Conservation (phyloP, 2,329 filamentous ascomycete species). For the Alternaria hordeiaustralica region DNA sequence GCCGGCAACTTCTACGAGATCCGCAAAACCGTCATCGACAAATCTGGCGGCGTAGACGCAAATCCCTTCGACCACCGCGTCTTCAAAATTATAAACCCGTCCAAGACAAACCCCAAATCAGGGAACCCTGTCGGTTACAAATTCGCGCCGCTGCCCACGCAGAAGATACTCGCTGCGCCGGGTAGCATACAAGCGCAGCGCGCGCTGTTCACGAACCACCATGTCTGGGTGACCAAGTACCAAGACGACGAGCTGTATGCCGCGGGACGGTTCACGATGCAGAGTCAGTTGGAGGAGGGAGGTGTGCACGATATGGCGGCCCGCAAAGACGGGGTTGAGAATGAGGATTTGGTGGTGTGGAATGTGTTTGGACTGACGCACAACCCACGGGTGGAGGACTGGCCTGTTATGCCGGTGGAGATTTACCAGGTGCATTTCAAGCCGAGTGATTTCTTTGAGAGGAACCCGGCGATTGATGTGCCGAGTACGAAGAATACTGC, state of each 20-base stretch:
- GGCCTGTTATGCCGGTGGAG: constrained; percentile 59
- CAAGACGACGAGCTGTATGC: constrained; percentile 60
- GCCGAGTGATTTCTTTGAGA: constrained; percentile 61
- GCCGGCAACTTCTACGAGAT: constrained; percentile 67
- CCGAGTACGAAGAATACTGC: constrained; percentile 48
- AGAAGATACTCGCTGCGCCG: constrained; percentile 57
- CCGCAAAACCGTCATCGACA: constrained; percentile 55
- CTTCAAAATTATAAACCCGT: constrained; percentile 62
- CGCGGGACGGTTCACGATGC: constrained; percentile 56
- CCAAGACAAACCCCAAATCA: constrained; percentile 53
- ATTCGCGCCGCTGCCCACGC: constrained; percentile 55
- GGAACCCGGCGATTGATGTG: constrained; percentile 62
- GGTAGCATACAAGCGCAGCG: constrained; percentile 55
- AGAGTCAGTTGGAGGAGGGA: constrained; percentile 52
- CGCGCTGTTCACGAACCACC: constrained; percentile 58
- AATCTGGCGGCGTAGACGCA: constrained; percentile 59
- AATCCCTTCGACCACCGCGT: constrained; percentile 61
- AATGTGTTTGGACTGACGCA: constrained; percentile 59
- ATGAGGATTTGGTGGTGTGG: constrained; percentile 60
- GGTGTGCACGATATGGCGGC: constrained; percentile 55
- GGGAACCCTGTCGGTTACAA: constrained; percentile 58
- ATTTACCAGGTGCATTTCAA: constrained; percentile 57
- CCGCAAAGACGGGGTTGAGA: constrained; percentile 50
- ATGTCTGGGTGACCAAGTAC: constrained; percentile 63
- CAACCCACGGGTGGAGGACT: constrained; percentile 59